Evolutionary conservation across 2,329 filamentous ascomycete species (phyloP), one percentile per base, ranked within the genome.

Genomic region (Penicillium sclerotiorum): DNA sequence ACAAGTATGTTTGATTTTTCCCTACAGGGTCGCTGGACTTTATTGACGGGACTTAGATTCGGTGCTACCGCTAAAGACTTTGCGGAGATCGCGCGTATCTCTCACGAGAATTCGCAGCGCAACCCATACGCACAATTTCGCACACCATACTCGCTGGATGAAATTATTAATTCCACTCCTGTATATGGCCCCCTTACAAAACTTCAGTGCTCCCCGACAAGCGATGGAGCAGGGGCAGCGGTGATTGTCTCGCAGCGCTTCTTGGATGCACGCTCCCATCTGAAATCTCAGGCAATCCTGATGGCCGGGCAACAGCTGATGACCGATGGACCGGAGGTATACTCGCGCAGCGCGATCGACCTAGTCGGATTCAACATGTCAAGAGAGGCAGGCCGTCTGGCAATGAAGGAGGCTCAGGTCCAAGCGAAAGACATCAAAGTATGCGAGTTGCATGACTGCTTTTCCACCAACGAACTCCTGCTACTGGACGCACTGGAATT

Each of bases 91-190:
- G 92, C 84, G 5, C 86, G 92, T 57, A 75, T 97, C 67, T 96
- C 96, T 77, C 93, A 97, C 73, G 86, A 85, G 55, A 93, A 97
- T 80, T 91, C 86, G 11, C 87, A 87, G 69, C 83, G 86, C 59
- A 96, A 97, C 78, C 93, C 93, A 8, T 97, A 97, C 78, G 92
- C 90, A 13, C 93, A 97, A 73, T 97, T 97, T 79, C 87, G 87
- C 65, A 85, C 94, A 65, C 88, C 92, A 67, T 96, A 96, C 77
- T 89, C 88, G 0, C 82, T 87, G 33, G 88, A 95, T 17, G 86
- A 97, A 72, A 81, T 97, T 70, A 72, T 90, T 66, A 77, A 86
- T 25, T 77, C 89, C 0, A 79, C 89, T 50, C 88, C 84, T 79
- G 89, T 97, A 71, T 85, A 90, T 74, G 83, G 84, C 54, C 93